phyloP scores from a whole-genome alignment of 495 filamentous ascomycete genomes.

The Aspergillus mulundensis region DNA sequence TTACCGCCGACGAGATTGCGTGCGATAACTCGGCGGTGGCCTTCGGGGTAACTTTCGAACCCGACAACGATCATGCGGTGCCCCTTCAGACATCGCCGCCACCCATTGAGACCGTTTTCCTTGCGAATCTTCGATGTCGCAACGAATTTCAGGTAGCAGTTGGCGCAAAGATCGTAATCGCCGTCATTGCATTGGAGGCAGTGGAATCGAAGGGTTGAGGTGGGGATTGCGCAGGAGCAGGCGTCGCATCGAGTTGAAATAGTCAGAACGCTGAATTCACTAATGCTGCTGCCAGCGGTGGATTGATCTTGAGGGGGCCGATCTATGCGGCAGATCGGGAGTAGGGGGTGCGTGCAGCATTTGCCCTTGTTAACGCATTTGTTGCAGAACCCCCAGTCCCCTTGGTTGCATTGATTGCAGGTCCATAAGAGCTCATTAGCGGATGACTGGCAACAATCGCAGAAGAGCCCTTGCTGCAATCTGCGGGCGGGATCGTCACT shows the following conservation, averaged over 20 bases:
- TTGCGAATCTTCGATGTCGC: constrained; percentile 55
- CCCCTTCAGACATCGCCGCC: constrained; percentile 73
- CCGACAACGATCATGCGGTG: constrained; percentile 82
- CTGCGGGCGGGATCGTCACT: constrained; percentile 60
- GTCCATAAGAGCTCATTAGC: constrained; percentile 80
- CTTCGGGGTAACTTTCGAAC: constrained; percentile 58
- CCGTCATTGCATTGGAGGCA: constrained; percentile 65
- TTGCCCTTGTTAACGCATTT: constrained; percentile 71
- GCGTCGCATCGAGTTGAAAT: constrained; percentile 70
- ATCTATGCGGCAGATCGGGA: constrained; percentile 55
- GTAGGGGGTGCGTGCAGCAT: constrained; percentile 71
- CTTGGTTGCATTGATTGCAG: constrained; percentile 78
- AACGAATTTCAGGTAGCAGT: constrained; percentile 68
- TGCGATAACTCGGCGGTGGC: constrained; percentile 55
- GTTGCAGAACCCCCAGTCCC: constrained; percentile 89
- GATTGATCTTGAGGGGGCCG: constrained; percentile 8
- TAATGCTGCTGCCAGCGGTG: constrained; percentile 18
- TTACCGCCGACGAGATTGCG: constrained; percentile 71
- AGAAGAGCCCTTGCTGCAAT: constrained; percentile 79
- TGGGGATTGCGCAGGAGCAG: constrained; percentile 66
- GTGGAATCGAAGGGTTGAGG: constrained; percentile 66
- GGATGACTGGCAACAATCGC: constrained; percentile 64
- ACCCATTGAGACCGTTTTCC: constrained; percentile 73
- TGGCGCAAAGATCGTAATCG: constrained; percentile 78
- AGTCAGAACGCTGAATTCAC: constrained; percentile 53